Percentiles rank a stretch among this genome's conserved stretches.
These are phyloP conservation scores for Xylaria castorea DNA, from an alignment of 495 filamentous ascomycete species.

Conservation along the genomic window DNA sequence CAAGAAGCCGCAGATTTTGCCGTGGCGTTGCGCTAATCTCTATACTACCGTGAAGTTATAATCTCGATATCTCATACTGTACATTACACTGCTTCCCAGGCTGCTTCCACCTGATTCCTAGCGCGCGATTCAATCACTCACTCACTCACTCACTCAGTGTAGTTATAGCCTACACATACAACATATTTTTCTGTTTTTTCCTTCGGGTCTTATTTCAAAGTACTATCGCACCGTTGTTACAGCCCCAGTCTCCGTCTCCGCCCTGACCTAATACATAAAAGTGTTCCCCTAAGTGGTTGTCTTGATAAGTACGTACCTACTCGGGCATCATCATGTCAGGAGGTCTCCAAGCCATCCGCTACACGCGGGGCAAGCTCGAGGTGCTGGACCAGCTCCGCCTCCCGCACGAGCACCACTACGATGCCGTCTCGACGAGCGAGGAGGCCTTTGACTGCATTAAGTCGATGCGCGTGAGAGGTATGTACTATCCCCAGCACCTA, in stretches of 20 bases:
- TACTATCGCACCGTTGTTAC: neutral
- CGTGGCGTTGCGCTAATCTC: neutral
- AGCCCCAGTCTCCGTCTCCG: neutral
- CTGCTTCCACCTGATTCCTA: too few species aligned
- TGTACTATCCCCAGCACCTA: neutral
- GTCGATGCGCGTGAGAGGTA: conserved; percentile 85
- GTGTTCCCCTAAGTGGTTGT: neutral
- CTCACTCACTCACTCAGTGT: too few species aligned
- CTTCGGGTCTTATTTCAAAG: neutral
- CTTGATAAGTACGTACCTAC: neutral
- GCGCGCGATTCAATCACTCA: too few species aligned
- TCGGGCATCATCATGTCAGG: conserved; percentile 44
- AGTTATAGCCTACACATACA: too few species aligned
- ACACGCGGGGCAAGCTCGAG: conserved; percentile 73
- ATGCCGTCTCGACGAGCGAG: conserved; percentile 72
- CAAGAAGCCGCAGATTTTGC: conserved; percentile 5
- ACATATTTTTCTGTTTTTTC: neutral
- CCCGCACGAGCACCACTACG: conserved; percentile 84
- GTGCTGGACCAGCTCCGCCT: conserved; percentile 91
- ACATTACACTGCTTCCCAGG: too few species aligned
- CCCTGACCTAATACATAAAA: neutral
- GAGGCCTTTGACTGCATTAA: conserved; percentile 94
- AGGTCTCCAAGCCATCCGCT: conserved; percentile 84
- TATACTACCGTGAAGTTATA: neutral
- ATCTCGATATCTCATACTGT: neutral